A percentile compares a stretch with the other conserved stretches of the same genome.
Evolutionary conservation across 192 early-diverging fungal species (phyloP).

Genomic region (Backusella tarrabulga): DNA sequence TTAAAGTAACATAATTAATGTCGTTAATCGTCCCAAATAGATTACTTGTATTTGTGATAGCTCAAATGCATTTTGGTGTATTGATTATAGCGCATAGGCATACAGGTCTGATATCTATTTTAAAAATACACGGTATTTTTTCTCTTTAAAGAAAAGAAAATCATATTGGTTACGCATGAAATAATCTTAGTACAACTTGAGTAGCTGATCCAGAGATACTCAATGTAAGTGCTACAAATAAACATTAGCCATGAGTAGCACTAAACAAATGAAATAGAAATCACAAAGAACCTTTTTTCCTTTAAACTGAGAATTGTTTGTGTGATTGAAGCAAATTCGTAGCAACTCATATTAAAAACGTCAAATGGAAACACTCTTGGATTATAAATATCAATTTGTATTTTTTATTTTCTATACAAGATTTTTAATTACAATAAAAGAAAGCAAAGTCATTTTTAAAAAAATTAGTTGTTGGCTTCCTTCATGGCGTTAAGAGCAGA

Average conservation of each 20-base stretch:
- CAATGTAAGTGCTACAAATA: neutral
- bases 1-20: too few relatives aligned
- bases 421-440: slow-evolving; percentile 10
- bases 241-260: neutral
- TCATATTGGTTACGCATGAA: neutral
- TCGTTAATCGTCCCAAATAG: too few relatives aligned
- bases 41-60: too few relatives aligned
- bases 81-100: neutral
- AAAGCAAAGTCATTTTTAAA: neutral
- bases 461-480: slow-evolving; percentile 37
- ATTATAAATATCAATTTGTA: slow-evolving; percentile 1
- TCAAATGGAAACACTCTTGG: neutral
- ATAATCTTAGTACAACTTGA: neutral
- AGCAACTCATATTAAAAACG: neutral
- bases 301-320: neutral
- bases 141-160: neutral
- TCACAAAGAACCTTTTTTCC: neutral
- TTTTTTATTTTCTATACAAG: slow-evolving; percentile 6
- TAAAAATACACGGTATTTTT: too few relatives aligned
- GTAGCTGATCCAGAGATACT: neutral
- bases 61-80: too few relatives aligned
- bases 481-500: slow-evolving; percentile 83
- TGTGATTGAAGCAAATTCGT: neutral
- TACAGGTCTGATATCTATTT: neutral
- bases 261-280: neutral